phyloP scores from a whole-genome alignment of 2,329 filamentous ascomycete genomes.

The Sclerotiophoma versabilis region DNA sequence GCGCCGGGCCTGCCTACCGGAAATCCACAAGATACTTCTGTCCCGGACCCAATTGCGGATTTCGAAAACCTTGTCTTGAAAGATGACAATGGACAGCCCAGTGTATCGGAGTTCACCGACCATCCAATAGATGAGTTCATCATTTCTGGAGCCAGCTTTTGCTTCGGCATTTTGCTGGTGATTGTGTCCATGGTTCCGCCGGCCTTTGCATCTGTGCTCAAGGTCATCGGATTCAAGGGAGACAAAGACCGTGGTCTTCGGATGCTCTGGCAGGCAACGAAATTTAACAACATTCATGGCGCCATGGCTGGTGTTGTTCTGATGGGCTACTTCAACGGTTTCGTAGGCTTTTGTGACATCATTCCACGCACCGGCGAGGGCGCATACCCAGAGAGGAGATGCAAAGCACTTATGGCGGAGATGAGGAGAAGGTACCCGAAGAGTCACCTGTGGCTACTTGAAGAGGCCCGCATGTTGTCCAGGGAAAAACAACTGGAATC shows the following conservation, averaged over 20 bases:
- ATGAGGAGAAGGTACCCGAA: conserved; percentile 83
- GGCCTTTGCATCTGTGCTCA: conserved; percentile 83
- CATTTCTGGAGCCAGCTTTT: conserved; percentile 86
- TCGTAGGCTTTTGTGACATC: conserved; percentile 88
- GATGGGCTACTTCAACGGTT: conserved; percentile 85
- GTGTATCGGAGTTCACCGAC: conserved; percentile 68
- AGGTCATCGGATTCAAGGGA: conserved; percentile 88
- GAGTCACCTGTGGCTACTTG: conserved; percentile 84
- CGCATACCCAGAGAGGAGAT: conserved; percentile 72
- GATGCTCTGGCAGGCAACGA: conserved; percentile 90
- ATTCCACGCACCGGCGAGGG: conserved; percentile 69
- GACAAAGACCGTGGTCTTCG: conserved; percentile 82
- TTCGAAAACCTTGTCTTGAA: conserved; percentile 42
- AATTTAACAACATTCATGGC: conserved; percentile 89
- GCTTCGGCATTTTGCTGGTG: conserved; percentile 84
- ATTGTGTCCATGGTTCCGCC: conserved; percentile 94
- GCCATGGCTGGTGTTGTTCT: conserved; percentile 83
- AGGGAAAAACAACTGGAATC: conserved; percentile 70
- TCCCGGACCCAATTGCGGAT: conserved; percentile 37
- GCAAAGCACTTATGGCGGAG: conserved; percentile 69
- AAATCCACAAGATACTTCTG: conserved; percentile 25
- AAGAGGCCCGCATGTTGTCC: conserved; percentile 80
- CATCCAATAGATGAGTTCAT: conserved; percentile 86
- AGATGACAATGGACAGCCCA: conserved; percentile 57
- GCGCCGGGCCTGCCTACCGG: conserved; percentile 32